phyloP scores from a whole-genome alignment of 257 asterid species.

The Coffea canephora region DNA sequence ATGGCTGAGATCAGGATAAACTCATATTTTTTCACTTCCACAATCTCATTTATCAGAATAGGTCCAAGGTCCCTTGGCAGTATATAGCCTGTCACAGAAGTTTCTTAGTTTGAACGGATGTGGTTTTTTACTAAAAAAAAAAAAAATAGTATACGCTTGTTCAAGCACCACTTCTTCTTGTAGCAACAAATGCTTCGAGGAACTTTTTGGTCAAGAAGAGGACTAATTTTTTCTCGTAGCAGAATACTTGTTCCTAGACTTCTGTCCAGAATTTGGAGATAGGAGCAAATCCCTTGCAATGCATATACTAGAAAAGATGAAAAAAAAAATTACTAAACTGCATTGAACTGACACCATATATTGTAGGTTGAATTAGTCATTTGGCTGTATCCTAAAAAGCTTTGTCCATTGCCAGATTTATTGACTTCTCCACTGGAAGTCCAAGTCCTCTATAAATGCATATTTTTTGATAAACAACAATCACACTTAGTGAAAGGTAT shows the following conservation, averaged over 20 bases:
- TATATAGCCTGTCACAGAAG: too few species aligned
- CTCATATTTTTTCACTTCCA: background rate
- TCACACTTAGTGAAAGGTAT: background rate
- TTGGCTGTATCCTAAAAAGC: background rate
- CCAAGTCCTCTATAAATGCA: background rate
- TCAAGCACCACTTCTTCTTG: background rate
- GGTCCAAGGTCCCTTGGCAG: background rate
- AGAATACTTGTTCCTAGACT: too few species aligned
- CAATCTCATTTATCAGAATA: background rate
- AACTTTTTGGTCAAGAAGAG: background rate
- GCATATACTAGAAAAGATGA: background rate
- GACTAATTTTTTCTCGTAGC: background rate
- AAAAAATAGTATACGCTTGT: too few species aligned
- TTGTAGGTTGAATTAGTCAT: background rate
- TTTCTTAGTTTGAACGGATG: too few species aligned
- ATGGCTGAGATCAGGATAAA: background rate
- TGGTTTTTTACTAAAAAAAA: too few species aligned
- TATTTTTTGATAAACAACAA: background rate
- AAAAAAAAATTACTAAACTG: background rate
- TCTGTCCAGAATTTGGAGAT: background rate
- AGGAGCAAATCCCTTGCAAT: background rate
- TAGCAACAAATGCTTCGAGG: background rate
- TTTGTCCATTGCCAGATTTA: background rate
- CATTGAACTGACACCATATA: background rate
- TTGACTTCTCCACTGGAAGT: background rate